These are phyloP conservation scores for Apiospora rasikravindrae DNA, from an alignment of 2,329 filamentous ascomycete species.

Conservation along the genomic window DNA sequence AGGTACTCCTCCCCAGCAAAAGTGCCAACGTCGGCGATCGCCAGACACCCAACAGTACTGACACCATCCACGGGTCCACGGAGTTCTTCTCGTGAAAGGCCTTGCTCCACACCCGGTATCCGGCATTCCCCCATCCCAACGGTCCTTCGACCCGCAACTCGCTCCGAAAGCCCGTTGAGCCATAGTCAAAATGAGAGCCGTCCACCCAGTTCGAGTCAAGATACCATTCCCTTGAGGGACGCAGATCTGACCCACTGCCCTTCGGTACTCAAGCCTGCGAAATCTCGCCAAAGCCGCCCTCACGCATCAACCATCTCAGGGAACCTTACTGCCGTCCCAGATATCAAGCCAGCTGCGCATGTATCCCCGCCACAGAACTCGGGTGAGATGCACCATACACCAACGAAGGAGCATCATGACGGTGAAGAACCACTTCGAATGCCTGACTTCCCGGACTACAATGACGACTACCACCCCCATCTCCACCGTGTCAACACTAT, in stretches of 20 bases:
- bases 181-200: neutral
- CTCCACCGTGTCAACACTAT: constrained; percentile 29
- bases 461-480: neutral
- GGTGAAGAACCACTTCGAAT: neutral
- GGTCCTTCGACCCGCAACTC: neutral
- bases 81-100: neutral
- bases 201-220: neutral
- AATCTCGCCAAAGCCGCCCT: constrained; percentile 3
- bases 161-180: constrained; percentile 14
- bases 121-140: constrained; percentile 18
- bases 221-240: neutral
- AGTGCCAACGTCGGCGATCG: constrained; percentile 18
- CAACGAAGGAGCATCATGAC: neutral
- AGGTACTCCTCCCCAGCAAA: constrained; percentile 28
- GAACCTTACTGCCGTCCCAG: neutral
- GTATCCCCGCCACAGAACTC: neutral
- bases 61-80: constrained; percentile 28
- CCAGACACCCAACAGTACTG: constrained; percentile 25
- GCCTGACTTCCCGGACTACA: neutral
- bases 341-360: constrained; percentile 17
- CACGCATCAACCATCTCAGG: neutral
- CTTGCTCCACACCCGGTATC: neutral
- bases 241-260: constrained; percentile 19
- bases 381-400: neutral
- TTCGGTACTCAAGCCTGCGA: constrained; percentile 22